Conservation (phyloP, 257 asterid genomes). For the Nicotiana undulata region DNA sequence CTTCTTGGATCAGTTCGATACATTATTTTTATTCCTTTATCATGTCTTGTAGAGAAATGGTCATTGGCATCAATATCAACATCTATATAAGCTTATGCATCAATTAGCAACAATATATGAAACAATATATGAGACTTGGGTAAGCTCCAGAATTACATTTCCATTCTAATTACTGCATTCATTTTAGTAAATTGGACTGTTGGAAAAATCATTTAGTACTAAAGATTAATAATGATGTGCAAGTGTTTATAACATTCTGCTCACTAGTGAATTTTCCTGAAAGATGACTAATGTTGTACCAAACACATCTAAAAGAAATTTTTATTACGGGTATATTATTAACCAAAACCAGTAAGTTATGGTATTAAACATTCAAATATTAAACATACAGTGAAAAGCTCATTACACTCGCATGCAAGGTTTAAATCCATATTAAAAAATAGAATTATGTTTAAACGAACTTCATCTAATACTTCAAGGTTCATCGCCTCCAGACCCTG, state of each 20-base stretch:
- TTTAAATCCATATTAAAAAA: neutral
- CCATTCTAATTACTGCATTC: no score
- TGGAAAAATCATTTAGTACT: no score
- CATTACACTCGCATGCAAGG: neutral
- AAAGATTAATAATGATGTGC: no score
- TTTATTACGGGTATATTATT: neutral
- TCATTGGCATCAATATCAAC: neutral
- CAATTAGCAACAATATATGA: neutral
- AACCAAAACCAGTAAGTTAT: neutral
- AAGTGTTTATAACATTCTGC: no score
- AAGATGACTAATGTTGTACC: neutral
- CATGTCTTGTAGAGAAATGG: neutral
- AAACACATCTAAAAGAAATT: neutral
- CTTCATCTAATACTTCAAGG: neutral
- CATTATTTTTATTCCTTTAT: neutral
- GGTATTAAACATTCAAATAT: neutral
- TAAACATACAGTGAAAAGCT: neutral
- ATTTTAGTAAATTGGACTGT: no score
- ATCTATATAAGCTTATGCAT: neutral
- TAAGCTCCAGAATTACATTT: no score
- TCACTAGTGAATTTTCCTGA: no score
- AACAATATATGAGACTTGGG: no score
- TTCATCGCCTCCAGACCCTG: conserved; percentile 23
- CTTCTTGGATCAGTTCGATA: neutral
- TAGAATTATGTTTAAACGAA: neutral